Percentiles rank a stretch among this genome's conserved stretches.
These are phyloP conservation scores for Beauveria caledonica DNA, from an alignment of 2,329 filamentous ascomycete genomes.

Conservation along the genomic window DNA sequence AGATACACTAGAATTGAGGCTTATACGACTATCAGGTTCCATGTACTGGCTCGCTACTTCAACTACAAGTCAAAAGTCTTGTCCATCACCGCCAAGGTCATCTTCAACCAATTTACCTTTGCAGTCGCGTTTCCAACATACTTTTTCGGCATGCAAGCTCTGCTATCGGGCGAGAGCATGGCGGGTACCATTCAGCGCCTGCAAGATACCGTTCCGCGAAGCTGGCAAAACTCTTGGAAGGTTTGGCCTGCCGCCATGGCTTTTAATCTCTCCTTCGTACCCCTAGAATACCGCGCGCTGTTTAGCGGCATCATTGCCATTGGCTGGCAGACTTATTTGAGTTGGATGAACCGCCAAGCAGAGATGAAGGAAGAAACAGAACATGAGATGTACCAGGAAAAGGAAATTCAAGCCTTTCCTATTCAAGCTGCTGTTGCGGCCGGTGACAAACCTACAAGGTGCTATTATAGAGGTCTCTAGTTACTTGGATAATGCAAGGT, in stretches of 20 bases:
- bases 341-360: conserved; percentile 66
- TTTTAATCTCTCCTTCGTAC: conserved; percentile 78
- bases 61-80: conserved; percentile 69
- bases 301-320: conserved; percentile 75
- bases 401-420: not conserved
- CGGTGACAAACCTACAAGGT: too few species aligned
- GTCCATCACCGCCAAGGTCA: conserved; percentile 68
- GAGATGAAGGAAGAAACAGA: conserved; percentile 34
- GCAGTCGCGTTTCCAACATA: conserved; percentile 77
- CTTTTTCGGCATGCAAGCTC: conserved; percentile 73
- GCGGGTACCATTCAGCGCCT: conserved; percentile 62
- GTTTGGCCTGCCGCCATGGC: conserved; percentile 84
- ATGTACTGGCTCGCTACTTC: conserved; percentile 73
- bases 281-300: conserved; percentile 68
- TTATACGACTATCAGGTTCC: conserved; percentile 46
- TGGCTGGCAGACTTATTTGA: conserved; percentile 88
- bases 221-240: conserved; percentile 72
- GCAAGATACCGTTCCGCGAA: conserved; percentile 65
- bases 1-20: not conserved
- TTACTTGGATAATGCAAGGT: too few species aligned
- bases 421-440: not conserved
- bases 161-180: conserved; percentile 60
- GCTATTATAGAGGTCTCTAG: too few species aligned
- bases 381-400: not conserved
- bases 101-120: conserved; percentile 71